Conservation (phyloP, 2,329 filamentous ascomycete genomes). For the Aaosphaeria pasadenensis region DNA sequence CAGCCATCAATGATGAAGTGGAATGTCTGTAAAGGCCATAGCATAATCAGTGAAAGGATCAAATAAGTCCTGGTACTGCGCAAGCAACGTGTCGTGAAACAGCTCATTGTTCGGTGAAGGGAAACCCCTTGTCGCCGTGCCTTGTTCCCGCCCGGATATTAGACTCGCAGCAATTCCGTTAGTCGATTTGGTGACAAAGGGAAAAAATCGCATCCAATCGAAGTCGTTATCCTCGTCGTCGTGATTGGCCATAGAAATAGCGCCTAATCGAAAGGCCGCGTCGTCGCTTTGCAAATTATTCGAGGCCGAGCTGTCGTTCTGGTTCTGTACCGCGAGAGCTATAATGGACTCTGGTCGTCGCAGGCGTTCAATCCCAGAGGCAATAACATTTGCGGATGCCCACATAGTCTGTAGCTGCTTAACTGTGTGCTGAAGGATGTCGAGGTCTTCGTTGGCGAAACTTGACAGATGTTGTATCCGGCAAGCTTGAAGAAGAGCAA, state of each 20-base stretch:
- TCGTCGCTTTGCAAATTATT: background rate
- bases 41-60: constrained; percentile 17
- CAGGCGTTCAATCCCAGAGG: constrained; percentile 16
- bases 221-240: constrained; percentile 7
- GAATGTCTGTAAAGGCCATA: constrained; percentile 3
- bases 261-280: background rate
- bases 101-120: constrained; percentile 18
- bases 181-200: constrained; percentile 16
- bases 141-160: constrained; percentile 12
- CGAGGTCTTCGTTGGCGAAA: constrained; percentile 16
- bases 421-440: constrained; percentile 13
- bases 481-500: constrained; percentile 18
- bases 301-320: background rate
- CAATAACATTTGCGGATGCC: constrained; percentile 19
- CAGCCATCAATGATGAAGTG: background rate
- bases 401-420: constrained; percentile 21
- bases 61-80: constrained; percentile 19
- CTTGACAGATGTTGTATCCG: constrained; percentile 14
- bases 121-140: constrained; percentile 16
- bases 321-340: background rate
- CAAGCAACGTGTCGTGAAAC: constrained; percentile 17
- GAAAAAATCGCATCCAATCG: constrained; percentile 22
- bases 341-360: constrained; percentile 7
- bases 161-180: constrained; percentile 16
- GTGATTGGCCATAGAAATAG: background rate